phyloP scores from a whole-genome alignment of 1,284 basidiomycete species.

The Ceratobasidium sp. region DNA sequence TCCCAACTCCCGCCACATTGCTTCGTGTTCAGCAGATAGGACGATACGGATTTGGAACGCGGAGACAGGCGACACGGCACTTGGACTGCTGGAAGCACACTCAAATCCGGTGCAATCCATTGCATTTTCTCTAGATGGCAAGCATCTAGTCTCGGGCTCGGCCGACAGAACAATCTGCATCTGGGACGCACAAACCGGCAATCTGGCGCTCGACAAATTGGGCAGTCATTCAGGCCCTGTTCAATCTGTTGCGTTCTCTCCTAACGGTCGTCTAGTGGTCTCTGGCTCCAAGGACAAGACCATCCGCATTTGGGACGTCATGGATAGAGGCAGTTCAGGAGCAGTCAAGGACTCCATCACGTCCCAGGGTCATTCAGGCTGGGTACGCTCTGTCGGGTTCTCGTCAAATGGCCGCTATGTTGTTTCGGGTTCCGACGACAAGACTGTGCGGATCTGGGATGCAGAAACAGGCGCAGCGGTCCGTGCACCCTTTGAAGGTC shows the following conservation, averaged over 20 bases:
- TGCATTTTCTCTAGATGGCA: slow-evolving; percentile 56
- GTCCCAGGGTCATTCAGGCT: not conserved
- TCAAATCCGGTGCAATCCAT: slow-evolving; percentile 52
- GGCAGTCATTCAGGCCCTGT: slow-evolving; percentile 59
- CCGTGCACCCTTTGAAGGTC: not conserved
- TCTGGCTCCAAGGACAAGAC: slow-evolving; percentile 42
- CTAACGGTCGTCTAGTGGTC: slow-evolving; percentile 42
- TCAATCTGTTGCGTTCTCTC: slow-evolving; percentile 36
- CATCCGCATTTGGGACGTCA: slow-evolving; percentile 44
- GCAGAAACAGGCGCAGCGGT: not conserved
- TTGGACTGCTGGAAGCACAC: slow-evolving; percentile 11
- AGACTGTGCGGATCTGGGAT: not conserved
- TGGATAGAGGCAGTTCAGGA: not conserved
- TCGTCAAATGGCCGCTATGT: slow-evolving; percentile 30
- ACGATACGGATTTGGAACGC: not conserved
- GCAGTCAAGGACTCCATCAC: not conserved
- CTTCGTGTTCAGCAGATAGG: not conserved
- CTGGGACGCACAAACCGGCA: slow-evolving; percentile 39
- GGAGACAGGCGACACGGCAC: not conserved
- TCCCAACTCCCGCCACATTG: slow-evolving; percentile 1
- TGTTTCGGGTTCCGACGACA: slow-evolving; percentile 30
- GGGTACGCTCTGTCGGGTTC: slow-evolving; percentile 23
- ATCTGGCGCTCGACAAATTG: slow-evolving; percentile 48
- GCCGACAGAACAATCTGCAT: slow-evolving; percentile 30
- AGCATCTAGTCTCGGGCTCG: slow-evolving; percentile 35